These are phyloP conservation scores for Penicillium coffeae DNA, from an alignment of 495 filamentous ascomycete genomes.

Conservation along the genomic window DNA sequence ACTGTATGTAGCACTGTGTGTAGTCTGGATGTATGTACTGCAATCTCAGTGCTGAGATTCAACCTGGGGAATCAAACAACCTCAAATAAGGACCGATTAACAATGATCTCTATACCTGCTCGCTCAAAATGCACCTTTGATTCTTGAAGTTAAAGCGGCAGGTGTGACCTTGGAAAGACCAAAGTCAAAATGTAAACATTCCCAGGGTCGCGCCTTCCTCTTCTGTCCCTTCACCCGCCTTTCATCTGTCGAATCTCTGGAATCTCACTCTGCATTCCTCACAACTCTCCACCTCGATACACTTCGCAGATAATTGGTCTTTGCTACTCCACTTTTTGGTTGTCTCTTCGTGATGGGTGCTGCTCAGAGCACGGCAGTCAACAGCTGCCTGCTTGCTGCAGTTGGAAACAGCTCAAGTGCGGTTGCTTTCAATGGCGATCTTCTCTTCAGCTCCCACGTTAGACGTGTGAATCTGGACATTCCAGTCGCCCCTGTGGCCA, in stretches of 20 bases:
- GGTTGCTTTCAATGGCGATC: slow-evolving; percentile 7
- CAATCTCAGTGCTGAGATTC: no score
- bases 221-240: neutral
- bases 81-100: no score
- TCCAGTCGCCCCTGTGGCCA: slow-evolving; percentile 55
- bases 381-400: slow-evolving; percentile 12
- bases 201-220: neutral
- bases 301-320: no score
- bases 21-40: no score
- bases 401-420: slow-evolving; percentile 8
- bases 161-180: no score
- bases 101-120: no score
- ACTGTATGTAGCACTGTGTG: no score
- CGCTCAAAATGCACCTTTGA: no score
- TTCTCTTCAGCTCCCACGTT: slow-evolving; percentile 1
- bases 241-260: neutral
- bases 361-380: slow-evolving; percentile 8
- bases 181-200: no score
- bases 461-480: slow-evolving; percentile 60
- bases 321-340: neutral
- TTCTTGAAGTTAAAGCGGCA: no score
- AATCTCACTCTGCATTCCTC: neutral
- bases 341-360: slow-evolving; percentile 8
- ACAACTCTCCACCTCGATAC: neutral
- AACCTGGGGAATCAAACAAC: no score